These are phyloP conservation scores for Colletotrichum navitas DNA, from an alignment of 2,329 filamentous ascomycete genomes.

Conservation along the genomic window DNA sequence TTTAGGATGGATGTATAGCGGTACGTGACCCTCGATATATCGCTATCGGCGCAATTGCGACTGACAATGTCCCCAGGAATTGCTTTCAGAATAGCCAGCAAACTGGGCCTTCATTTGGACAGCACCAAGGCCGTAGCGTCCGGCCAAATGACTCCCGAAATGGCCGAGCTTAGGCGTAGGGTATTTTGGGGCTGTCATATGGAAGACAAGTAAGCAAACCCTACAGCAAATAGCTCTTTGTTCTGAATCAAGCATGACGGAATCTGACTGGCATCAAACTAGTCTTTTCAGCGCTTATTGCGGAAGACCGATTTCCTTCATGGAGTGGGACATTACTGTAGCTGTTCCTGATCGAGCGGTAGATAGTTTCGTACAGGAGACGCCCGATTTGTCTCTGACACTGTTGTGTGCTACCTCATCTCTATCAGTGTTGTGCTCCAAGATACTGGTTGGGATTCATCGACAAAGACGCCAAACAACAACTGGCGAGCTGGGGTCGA, in stretches of 20 bases:
- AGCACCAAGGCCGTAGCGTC: conserved; percentile 22
- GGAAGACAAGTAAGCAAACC: conserved; percentile 20
- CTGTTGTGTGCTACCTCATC: conserved; percentile 1
- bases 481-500: background rate
- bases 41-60: background rate
- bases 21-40: background rate
- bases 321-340: conserved; percentile 17
- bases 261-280: background rate
- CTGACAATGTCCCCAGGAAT: conserved; percentile 12
- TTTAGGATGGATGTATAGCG: conserved; percentile 34
- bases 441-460: background rate
- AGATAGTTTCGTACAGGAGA: background rate
- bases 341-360: background rate
- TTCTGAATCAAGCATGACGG: background rate
- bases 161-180: conserved; percentile 17
- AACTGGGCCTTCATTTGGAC: conserved; percentile 22
- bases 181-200: conserved; percentile 36
- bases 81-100: conserved; percentile 25
- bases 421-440: conserved; percentile 18
- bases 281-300: conserved; percentile 25
- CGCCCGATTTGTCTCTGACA: background rate
- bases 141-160: conserved; percentile 4
- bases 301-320: conserved; percentile 24
- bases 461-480: background rate
- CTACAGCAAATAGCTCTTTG: accelerated